Evolutionary conservation across 352 stramenopile species (phyloP).

Genomic region (Blastocystis sp.): DNA sequence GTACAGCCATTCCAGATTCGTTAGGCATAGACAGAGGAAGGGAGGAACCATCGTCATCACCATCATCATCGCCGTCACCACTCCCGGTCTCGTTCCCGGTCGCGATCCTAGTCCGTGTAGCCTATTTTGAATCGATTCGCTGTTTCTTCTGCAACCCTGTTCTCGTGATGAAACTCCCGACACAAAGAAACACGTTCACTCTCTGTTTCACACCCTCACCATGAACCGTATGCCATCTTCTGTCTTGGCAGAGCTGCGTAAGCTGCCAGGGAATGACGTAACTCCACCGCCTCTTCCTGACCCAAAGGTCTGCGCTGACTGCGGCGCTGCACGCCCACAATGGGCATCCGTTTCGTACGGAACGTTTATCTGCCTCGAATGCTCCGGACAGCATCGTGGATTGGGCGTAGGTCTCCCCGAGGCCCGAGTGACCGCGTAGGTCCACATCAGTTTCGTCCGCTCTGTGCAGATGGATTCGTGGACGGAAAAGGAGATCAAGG

Average conservation of each 20-base stretch:
- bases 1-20: not conserved
- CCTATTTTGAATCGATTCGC: too few species aligned
- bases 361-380: constrained; percentile 71
- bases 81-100: not conserved
- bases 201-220: not conserved
- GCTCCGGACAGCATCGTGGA: constrained; percentile 64
- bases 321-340: constrained; percentile 59
- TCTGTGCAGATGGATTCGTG: constrained; percentile 71
- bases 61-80: not conserved
- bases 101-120: too few species aligned
- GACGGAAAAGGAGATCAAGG: constrained; percentile 62
- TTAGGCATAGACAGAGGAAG: not conserved
- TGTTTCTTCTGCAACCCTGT: too few species aligned
- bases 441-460: constrained; percentile 70
- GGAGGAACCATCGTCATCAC: constrained; percentile 4
- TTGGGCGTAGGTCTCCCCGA: constrained; percentile 24
- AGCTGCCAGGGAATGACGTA: constrained; percentile 68
- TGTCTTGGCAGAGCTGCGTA: constrained; percentile 54
- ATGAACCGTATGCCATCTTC: constrained; percentile 63
- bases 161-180: too few species aligned
- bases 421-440: not conserved
- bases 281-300: not conserved
- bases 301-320: constrained; percentile 67
- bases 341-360: constrained; percentile 71
- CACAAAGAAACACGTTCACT: not conserved